Percentiles rank a stretch among this genome's conserved stretches.
phyloP scores from a whole-genome alignment of 352 stramenopile genomes.

The Aphanomyces invadans region DNA sequence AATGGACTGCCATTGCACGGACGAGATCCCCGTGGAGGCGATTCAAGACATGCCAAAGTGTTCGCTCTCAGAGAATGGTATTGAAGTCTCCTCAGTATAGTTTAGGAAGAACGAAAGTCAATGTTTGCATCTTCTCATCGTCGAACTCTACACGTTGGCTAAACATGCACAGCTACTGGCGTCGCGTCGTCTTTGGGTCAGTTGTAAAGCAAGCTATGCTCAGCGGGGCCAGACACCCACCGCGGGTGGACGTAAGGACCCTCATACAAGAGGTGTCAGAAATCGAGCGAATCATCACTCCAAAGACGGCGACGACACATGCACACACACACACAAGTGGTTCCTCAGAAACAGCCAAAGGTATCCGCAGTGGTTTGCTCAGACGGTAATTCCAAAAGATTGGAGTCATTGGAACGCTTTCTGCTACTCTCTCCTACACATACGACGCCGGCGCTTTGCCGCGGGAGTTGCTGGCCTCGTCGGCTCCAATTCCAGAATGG shows the following conservation, averaged over 20 bases:
- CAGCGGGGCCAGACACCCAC: constrained; percentile 10
- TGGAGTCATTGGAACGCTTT: constrained; percentile 22
- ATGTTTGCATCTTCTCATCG: constrained; percentile 22
- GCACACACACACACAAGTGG: constrained; percentile 13
- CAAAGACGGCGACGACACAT: constrained; percentile 8
- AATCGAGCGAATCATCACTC: constrained; percentile 26
- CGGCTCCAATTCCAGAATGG: too few species aligned
- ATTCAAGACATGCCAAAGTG: too few species aligned
- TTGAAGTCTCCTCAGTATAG: constrained; percentile 13
- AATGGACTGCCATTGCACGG: too few species aligned
- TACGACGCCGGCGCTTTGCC: too few species aligned
- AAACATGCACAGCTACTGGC: not conserved
- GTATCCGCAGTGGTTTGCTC: constrained; percentile 26
- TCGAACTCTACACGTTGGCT: not conserved
- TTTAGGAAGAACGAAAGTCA: constrained; percentile 27
- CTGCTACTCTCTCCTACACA: not conserved
- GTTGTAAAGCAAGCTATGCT: constrained; percentile 23
- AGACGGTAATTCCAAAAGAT: constrained; percentile 26
- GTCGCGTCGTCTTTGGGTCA: constrained; percentile 10
- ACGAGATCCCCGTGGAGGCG: too few species aligned
- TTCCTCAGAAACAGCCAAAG: constrained; percentile 27
- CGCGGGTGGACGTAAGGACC: not conserved
- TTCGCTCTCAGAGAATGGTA: constrained; percentile 23
- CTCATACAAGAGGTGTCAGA: constrained; percentile 28
- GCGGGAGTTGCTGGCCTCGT: too few species aligned